A percentile compares a stretch with the other conserved stretches of the same genome.
phyloP scores from a whole-genome alignment of 106 monocot species.

The Ottelia alismoides region DNA sequence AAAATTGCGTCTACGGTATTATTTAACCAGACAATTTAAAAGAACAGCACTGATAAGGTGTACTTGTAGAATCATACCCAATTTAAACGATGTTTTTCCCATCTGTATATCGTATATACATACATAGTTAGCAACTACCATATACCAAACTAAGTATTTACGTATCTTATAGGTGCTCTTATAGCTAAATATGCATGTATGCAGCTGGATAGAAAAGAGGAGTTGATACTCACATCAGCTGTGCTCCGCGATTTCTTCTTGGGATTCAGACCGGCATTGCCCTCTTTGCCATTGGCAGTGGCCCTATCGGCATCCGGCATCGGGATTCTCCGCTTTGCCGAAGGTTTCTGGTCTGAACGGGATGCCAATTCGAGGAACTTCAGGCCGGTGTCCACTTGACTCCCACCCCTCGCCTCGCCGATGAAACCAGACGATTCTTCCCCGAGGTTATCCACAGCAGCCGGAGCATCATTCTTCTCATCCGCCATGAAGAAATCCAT shows the following conservation, averaged over 20 bases:
- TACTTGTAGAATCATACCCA: too few species aligned
- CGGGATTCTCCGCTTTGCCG: not conserved
- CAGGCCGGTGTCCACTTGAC: not conserved
- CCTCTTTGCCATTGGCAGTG: not conserved
- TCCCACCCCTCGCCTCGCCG: not conserved
- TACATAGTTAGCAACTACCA: too few species aligned
- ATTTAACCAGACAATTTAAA: too few species aligned
- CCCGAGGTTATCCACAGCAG: not conserved
- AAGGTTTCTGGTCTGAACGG: not conserved
- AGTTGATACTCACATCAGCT: not conserved
- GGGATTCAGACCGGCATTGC: not conserved
- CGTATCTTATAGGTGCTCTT: too few species aligned
- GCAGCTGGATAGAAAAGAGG: too few species aligned
- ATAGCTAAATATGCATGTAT: too few species aligned
- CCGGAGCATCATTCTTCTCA: not conserved
- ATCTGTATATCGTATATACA: too few species aligned
- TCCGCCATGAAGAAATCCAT: not conserved
- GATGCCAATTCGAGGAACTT: not conserved
- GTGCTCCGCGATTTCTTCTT: slow-evolving; percentile 1
- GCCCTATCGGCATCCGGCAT: not conserved
- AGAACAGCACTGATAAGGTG: too few species aligned
- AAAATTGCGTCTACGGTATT: too few species aligned
- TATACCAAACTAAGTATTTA: too few species aligned
- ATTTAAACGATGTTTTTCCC: too few species aligned
- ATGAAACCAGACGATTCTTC: not conserved